Conservation (phyloP, 352 stramenopile species). For the Achlya hypogyna region DNA sequence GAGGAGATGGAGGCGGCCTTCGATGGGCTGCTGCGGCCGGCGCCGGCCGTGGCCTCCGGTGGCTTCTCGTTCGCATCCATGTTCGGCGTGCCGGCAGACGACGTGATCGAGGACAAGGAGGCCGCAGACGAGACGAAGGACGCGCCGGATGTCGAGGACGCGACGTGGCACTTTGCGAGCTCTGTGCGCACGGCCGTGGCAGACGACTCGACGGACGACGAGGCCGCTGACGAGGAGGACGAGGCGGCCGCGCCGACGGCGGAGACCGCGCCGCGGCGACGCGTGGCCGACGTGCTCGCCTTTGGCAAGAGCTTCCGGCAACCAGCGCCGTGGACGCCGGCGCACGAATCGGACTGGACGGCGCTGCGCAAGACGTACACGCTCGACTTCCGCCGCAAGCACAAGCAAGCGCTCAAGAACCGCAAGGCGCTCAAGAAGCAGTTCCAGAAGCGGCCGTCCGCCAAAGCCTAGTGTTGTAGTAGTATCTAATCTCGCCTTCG, state of each 20-base stretch:
- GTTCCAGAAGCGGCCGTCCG: neutral
- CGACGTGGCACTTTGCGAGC: constrained; percentile 36
- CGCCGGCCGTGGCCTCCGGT: constrained; percentile 10
- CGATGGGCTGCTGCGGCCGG: constrained; percentile 50
- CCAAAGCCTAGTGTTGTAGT: no score
- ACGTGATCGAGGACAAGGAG: constrained; percentile 33
- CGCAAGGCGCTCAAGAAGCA: constrained; percentile 62
- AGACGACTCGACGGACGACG: constrained; percentile 23
- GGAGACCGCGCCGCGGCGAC: constrained; percentile 24
- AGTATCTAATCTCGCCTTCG: no score
- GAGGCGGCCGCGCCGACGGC: constrained; percentile 30
- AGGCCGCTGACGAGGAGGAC: constrained; percentile 2
- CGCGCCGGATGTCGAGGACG: neutral
- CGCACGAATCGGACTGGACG: constrained; percentile 33
- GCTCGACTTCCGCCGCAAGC: constrained; percentile 75
- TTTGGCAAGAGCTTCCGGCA: constrained; percentile 46
- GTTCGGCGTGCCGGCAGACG: constrained; percentile 48
- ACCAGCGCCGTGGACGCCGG: constrained; percentile 20
- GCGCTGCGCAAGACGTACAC: constrained; percentile 64
- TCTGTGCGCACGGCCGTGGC: constrained; percentile 31
- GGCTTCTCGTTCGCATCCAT: constrained; percentile 67
- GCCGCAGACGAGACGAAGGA: constrained; percentile 21
- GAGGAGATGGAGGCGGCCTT: constrained; percentile 61
- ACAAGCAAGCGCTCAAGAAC: constrained; percentile 56
- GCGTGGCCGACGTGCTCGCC: constrained; percentile 48